A percentile compares a stretch with the other conserved stretches of the same genome.
Conservation (phyloP, 2,329 filamentous ascomycete species). For the Didymella keratinophila region DNA sequence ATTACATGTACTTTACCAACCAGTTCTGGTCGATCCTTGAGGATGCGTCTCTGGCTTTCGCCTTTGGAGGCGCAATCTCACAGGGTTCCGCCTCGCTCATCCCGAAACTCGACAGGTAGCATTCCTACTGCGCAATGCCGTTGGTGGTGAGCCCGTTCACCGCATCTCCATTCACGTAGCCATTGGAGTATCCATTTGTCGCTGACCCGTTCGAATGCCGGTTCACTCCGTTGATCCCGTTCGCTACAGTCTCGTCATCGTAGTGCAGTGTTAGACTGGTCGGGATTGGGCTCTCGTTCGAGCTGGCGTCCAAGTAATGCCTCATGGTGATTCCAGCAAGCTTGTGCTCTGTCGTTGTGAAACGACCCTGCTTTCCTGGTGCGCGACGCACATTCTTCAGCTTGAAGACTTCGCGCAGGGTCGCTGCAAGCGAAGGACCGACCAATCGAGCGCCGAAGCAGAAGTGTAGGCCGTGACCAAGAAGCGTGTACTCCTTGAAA, state of each 20-base stretch:
- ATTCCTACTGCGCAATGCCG: constrained; percentile 6
- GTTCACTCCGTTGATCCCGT: constrained; percentile 25
- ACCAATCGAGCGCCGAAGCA: constrained; percentile 46
- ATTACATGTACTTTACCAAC: constrained; percentile 9
- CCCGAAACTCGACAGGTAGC: neutral
- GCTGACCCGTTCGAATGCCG: constrained; percentile 18
- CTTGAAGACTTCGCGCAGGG: constrained; percentile 46
- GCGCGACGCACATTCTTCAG: constrained; percentile 44
- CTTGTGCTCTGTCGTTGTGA: constrained; percentile 55
- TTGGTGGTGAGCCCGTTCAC: constrained; percentile 19
- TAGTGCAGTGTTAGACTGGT: constrained; percentile 39
- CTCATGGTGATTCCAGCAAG: constrained; percentile 59
- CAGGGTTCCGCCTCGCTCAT: neutral
- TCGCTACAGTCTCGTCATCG: constrained; percentile 29
- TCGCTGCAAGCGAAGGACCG: constrained; percentile 40
- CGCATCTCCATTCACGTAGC: constrained; percentile 16
- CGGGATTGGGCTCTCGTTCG: constrained; percentile 55
- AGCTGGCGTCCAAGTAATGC: constrained; percentile 58
- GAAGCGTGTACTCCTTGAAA: constrained; percentile 42
- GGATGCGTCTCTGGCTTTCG: neutral
- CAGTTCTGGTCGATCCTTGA: neutral
- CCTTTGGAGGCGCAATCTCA: neutral
- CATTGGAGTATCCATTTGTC: constrained; percentile 17
- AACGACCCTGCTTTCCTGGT: constrained; percentile 45
- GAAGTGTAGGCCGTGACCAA: constrained; percentile 46